phyloP scores from a whole-genome alignment of 371 early-diverging fungal genomes.

The Zancudomyces culisetae region DNA sequence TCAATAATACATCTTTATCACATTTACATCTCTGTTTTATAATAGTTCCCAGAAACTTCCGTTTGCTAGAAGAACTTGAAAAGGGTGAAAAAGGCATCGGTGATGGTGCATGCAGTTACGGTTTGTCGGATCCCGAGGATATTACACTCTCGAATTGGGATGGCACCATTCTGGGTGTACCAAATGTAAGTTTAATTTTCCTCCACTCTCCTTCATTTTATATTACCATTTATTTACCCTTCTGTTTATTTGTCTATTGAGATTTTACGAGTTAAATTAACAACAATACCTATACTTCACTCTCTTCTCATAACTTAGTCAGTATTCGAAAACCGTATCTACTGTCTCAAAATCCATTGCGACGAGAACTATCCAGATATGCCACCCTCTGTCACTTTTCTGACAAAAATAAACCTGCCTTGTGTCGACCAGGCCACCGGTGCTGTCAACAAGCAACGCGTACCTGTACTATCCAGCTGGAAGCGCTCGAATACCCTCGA shows the following conservation, averaged over 20 bases:
- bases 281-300: background rate
- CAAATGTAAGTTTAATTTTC: slow-evolving; percentile 38
- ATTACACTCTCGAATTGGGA: slow-evolving; percentile 73
- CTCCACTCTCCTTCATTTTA: background rate
- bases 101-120: slow-evolving; percentile 86
- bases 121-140: slow-evolving; percentile 74
- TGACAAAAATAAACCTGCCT: slow-evolving; percentile 70
- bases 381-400: slow-evolving; percentile 62
- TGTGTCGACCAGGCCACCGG: slow-evolving; percentile 72
- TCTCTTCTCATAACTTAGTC: slow-evolving; percentile 30
- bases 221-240: background rate
- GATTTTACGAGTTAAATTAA: no score
- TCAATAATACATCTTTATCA: background rate
- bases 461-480: slow-evolving; percentile 36
- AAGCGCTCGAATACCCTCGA: slow-evolving; percentile 55
- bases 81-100: slow-evolving; percentile 93
- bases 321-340: slow-evolving; percentile 86
- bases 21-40: slow-evolving; percentile 1
- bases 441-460: slow-evolving; percentile 27
- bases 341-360: slow-evolving; percentile 65
- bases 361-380: slow-evolving; percentile 67
- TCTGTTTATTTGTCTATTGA: background rate
- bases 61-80: slow-evolving; percentile 89
- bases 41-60: slow-evolving; percentile 81
- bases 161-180: slow-evolving; percentile 91